Percentiles rank a stretch among this genome's conserved stretches.
Conservation (phyloP, 1,284 basidiomycete species). For the Trametes versicolor region DNA sequence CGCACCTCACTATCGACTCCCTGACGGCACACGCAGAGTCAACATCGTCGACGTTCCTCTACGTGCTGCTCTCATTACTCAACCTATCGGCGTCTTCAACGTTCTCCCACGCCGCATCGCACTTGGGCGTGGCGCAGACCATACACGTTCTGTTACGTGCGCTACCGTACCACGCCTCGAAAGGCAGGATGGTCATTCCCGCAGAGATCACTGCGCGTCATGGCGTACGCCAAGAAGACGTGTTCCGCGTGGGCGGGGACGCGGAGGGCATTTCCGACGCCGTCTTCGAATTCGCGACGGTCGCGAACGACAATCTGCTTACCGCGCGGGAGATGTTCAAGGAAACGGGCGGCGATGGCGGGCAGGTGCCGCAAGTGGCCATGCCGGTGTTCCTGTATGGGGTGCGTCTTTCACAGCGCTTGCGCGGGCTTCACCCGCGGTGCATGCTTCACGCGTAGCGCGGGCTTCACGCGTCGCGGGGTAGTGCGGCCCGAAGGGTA, state of each 20-base stretch:
- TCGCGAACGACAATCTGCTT: slow-evolving; percentile 91
- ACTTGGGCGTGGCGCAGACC: slow-evolving; percentile 79
- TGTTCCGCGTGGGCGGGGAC: slow-evolving; percentile 75
- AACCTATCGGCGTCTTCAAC: slow-evolving; percentile 68
- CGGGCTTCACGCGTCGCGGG: slow-evolving; percentile 17
- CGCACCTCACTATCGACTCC: slow-evolving; percentile 76
- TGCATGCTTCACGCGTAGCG: slow-evolving; percentile 1
- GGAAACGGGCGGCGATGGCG: slow-evolving; percentile 55
- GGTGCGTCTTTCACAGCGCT: slow-evolving; percentile 51
- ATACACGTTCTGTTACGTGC: slow-evolving; percentile 79
- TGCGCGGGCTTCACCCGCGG: slow-evolving; percentile 15
- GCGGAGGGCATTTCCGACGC: slow-evolving; percentile 78
- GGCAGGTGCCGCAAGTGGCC: slow-evolving; percentile 67
- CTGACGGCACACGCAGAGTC: slow-evolving; percentile 80
- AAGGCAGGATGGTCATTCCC: slow-evolving; percentile 84
- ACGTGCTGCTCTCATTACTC: slow-evolving; percentile 81
- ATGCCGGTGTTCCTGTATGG: slow-evolving; percentile 85
- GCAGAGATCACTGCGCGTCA: slow-evolving; percentile 86
- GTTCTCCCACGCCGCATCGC: slow-evolving; percentile 83
- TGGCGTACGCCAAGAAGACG: slow-evolving; percentile 87
- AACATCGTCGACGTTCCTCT: slow-evolving; percentile 83
- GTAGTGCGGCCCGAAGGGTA: slow-evolving; percentile 25
- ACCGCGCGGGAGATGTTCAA: slow-evolving; percentile 86
- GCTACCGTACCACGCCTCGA: slow-evolving; percentile 79
- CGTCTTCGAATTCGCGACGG: slow-evolving; percentile 89